Base-by-base conservation (phyloP, 139 green algal genomes). In the Chlorella sp. region DNA sequence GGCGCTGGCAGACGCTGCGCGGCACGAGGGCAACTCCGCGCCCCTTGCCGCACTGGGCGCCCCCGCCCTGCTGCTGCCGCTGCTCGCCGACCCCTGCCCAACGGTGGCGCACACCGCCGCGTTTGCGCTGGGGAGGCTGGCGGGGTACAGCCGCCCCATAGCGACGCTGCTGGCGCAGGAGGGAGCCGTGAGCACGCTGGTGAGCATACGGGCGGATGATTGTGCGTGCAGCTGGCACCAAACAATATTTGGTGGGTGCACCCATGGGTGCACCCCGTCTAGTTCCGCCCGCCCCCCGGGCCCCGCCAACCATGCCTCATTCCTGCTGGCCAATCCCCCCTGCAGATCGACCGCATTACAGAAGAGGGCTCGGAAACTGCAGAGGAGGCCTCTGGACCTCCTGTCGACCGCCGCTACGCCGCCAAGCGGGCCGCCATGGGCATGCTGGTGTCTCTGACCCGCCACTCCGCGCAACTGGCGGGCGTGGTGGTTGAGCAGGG, bases 101-200 rank as follows among this genome's bases (percentile, higher is more conserved):
- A 71, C n/a, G 2, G 68, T 91, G 9, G 81, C 57, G 0, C 66
- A 81, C 83, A 64, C 83, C 37, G 39, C 89, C 2, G 34, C 89
- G 21, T 53, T 86, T 37, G 89, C 80, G 2, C 61, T 91, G 68
- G 89, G 89, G 7, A 32, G 89, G 30, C 36, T 91, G 39, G 82
- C 89, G 14, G 53, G 48, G 19, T 39, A 88, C 34, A 48, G 40
- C 64, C 16, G 28, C 7, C 21, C 32, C 0, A 68, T 89, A 0
- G 89, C 89, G 3, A 22, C 26, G 24, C 57, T 16, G 16, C 36
- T 91, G 78, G n/a, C 76, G 0, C 4, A 39, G 1, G 19, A n/a
- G 0, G 89, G 82, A 9, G 48, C 48, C 18, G 64, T 81, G 28
- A 40, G 57, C 60, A 77, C 42, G 0, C 68, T 91, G 64, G 78